These are phyloP conservation scores for Alternaria ventricosa DNA, from an alignment of 2,329 filamentous ascomycete species.

Conservation along the genomic window DNA sequence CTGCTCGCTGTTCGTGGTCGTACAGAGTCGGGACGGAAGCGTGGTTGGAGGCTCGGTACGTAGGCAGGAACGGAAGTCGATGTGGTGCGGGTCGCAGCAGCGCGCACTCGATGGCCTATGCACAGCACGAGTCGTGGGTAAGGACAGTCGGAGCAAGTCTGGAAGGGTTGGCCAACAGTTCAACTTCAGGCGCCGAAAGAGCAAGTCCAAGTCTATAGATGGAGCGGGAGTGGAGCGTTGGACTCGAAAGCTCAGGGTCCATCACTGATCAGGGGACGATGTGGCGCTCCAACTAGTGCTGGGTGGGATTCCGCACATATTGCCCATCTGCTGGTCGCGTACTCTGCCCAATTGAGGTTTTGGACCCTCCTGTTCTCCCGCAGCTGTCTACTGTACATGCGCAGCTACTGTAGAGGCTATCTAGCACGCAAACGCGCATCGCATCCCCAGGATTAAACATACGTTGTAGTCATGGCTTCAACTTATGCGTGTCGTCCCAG, in stretches of 20 bases:
- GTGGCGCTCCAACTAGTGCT: conserved; percentile 16
- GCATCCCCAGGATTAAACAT: conserved; percentile 1
- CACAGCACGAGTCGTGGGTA: conserved; percentile 14
- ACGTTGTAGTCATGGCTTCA: conserved; percentile 1
- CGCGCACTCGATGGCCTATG: conserved; percentile 14
- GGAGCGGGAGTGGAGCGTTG: conserved; percentile 15
- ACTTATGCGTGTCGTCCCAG: conserved; percentile 5
- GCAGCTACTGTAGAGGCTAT: background rate
- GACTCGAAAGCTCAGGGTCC: conserved; percentile 16
- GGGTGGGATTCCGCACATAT: conserved; percentile 13
- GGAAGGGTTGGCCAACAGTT: conserved; percentile 15
- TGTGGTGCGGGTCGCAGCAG: conserved; percentile 12
- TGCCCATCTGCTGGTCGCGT: conserved; percentile 12
- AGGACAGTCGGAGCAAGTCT: conserved; percentile 10
- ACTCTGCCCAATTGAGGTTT: conserved; percentile 11
- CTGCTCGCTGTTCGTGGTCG: conserved; percentile 20
- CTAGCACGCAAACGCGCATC: background rate
- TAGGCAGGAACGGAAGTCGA: conserved; percentile 9
- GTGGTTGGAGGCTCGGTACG: conserved; percentile 18
- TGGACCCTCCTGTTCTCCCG: conserved; percentile 14
- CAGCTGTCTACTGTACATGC: conserved; percentile 7
- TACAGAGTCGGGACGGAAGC: conserved; percentile 16
- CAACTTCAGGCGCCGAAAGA: conserved; percentile 11
- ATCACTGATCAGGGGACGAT: conserved; percentile 13
- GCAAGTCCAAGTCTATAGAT: conserved; percentile 8